Conservation (phyloP, 2,329 filamentous ascomycete species). For the Leptographium lundbergii region DNA sequence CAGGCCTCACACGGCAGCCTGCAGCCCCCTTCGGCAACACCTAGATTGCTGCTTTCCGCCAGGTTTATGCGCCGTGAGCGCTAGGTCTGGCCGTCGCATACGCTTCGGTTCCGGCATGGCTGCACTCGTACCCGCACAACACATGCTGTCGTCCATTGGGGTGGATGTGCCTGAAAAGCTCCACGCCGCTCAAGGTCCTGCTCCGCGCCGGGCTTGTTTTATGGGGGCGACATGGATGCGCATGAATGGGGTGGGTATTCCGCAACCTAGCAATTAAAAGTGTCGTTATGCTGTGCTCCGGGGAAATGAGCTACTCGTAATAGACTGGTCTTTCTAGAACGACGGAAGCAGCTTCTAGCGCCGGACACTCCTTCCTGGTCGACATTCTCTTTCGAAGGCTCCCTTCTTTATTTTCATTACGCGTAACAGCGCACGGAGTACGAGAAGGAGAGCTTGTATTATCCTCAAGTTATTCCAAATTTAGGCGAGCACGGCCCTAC, state of each 20-base stretch:
- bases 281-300: constrained; percentile 27
- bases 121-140: not conserved
- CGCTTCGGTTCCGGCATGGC: not conserved
- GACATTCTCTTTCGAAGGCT: not conserved
- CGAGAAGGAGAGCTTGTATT: not conserved
- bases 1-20: no score
- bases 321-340: not conserved
- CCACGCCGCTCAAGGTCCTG: not conserved
- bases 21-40: constrained; percentile 14
- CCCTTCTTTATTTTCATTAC: not conserved
- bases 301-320: not conserved
- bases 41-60: constrained; percentile 20
- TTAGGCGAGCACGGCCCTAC: not conserved
- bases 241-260: constrained; percentile 34
- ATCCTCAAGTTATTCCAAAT: not conserved
- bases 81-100: not conserved
- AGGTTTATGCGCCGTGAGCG: not conserved
- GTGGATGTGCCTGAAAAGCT: not conserved
- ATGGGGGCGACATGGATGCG: constrained; percentile 20
- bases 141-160: not conserved
- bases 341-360: constrained; percentile 22
- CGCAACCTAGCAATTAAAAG: constrained; percentile 35
- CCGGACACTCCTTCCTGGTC: not conserved
- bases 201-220: not conserved
- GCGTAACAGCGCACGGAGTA: not conserved